Evolutionary conservation across 441 rosid species (phyloP), one percentile per base, ranked within the genome.

Genomic region (Arabidopsis hybrid): DNA sequence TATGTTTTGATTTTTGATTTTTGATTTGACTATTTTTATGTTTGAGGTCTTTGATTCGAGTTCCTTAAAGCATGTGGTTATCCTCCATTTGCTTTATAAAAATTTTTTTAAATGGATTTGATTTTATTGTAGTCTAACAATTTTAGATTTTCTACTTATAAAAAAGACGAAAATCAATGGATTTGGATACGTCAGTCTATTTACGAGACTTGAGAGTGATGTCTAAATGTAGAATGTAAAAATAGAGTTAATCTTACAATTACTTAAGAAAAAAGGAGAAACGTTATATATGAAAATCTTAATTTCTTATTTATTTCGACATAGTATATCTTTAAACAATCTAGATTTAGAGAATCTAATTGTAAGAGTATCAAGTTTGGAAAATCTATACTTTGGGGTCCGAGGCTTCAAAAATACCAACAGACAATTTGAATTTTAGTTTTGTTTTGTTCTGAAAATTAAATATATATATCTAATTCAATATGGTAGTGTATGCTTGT

Each of bases 1-100:
- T 38, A 32, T 38, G 26, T 21, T 21, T 21, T 21, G 26, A 11
- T 26, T 61, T 72, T 69, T 70, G 40, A 7, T 13, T 21, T 61
- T 72, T 69, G 58, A 26, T 5, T 9, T 42, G 67, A 49, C 76
- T 70, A 65, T 39, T 45, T 75, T 76, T 62, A 57, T 38, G 66
- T 75, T 69, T 75, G 79, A 36, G 74, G 60, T 68, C 10, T 45
- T 75, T 62, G 45, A 12, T 67, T 61, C 18, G 1, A 68, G 0
- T 45, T 60, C 13, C 7, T 14, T 55, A 8, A 36, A 70, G 14
- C 34, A 0, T 63, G 65, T 31, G 79, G 75, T 63, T 67, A 18
- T 50, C 47, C 39, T 38, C 1, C 1, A 49, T 66, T 75, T 50
- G 64, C 60, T 31, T 31, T 31, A 4, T 31, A 4, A 31, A 31